phyloP scores from a whole-genome alignment of 2,329 filamentous ascomycete species.

The Helminthosporium solani region DNA sequence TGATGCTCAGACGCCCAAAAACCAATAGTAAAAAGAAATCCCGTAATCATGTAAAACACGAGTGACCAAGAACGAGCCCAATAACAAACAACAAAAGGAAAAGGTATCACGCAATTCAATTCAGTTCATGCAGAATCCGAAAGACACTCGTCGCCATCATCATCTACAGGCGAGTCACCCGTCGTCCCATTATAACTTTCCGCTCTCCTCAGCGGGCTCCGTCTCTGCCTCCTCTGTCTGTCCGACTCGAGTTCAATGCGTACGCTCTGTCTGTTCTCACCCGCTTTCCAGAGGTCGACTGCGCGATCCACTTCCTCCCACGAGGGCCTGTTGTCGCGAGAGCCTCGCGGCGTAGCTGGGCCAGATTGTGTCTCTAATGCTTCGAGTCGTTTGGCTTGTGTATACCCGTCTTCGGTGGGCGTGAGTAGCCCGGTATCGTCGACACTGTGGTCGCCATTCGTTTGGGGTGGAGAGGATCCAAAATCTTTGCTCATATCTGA shows the following conservation, averaged over 20 bases:
- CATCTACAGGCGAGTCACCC: slow-evolving; percentile 15
- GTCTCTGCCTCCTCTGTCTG: slow-evolving; percentile 19
- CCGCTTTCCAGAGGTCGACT: slow-evolving; percentile 34
- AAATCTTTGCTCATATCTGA: slow-evolving; percentile 10
- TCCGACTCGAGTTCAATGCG: slow-evolving; percentile 10
- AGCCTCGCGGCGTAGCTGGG: slow-evolving; percentile 47
- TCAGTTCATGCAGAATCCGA: slow-evolving; percentile 13
- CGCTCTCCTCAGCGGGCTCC: slow-evolving; percentile 33
- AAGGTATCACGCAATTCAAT: slow-evolving; percentile 6
- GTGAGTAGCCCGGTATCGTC: slow-evolving; percentile 12
- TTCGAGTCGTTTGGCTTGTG: slow-evolving; percentile 30
- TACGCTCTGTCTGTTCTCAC: slow-evolving; percentile 20
- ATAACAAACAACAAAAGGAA: neutral
- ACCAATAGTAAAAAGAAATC: too few relatives aligned
- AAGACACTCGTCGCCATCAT: slow-evolving; percentile 11
- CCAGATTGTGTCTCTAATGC: slow-evolving; percentile 46
- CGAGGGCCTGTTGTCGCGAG: slow-evolving; percentile 38
- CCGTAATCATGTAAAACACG: too few relatives aligned
- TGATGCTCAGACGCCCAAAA: too few relatives aligned
- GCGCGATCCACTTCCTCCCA: slow-evolving; percentile 42
- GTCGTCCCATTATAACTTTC: slow-evolving; percentile 28
- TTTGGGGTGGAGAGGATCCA: slow-evolving; percentile 12
- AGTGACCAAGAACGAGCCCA: neutral
- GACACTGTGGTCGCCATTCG: slow-evolving; percentile 15
- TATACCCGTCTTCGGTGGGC: slow-evolving; percentile 15